Percentiles rank a stretch among this genome's conserved stretches.
phyloP scores from a whole-genome alignment of 495 filamentous ascomycete genomes.

The Chaetomium tenue region DNA sequence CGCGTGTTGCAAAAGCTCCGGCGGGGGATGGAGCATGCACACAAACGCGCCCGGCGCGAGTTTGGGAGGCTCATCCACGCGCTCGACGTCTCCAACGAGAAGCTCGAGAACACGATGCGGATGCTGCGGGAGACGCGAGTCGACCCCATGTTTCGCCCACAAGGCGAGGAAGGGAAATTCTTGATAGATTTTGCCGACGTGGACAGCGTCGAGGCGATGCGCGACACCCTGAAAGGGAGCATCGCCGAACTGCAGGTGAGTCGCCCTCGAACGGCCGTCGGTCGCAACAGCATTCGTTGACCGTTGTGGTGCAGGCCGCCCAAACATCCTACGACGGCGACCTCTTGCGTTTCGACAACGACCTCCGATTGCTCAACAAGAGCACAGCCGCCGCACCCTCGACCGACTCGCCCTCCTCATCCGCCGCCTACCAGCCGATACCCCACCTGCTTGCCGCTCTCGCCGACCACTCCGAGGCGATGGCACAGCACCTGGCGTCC shows the following conservation, averaged over 20 bases:
- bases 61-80: constrained; percentile 60
- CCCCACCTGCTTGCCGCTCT: constrained; percentile 67
- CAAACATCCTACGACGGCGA: constrained; percentile 63
- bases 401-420: constrained; percentile 38
- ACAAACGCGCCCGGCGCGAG: constrained; percentile 48
- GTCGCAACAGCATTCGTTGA: background rate
- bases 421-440: constrained; percentile 53
- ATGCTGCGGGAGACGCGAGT: constrained; percentile 69
- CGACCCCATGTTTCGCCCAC: constrained; percentile 68
- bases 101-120: constrained; percentile 69
- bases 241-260: constrained; percentile 56
- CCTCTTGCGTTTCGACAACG: constrained; percentile 59
- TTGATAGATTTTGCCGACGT: constrained; percentile 92
- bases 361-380: constrained; percentile 51
- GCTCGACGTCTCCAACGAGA: constrained; percentile 71
- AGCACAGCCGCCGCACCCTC: constrained; percentile 39
- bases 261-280: background rate
- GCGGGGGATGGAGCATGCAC: constrained; percentile 53
- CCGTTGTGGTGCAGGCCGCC: constrained; percentile 40
- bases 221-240: constrained; percentile 62
- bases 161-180: constrained; percentile 62
- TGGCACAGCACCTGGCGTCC: constrained; percentile 77
- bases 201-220: constrained; percentile 66
- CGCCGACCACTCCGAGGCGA: constrained; percentile 74
- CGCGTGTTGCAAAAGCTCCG: constrained; percentile 66